Evolutionary conservation across 83 land plant species (phyloP), one percentile per base, ranked within the genome.

Genomic region (Thuja plicata): DNA sequence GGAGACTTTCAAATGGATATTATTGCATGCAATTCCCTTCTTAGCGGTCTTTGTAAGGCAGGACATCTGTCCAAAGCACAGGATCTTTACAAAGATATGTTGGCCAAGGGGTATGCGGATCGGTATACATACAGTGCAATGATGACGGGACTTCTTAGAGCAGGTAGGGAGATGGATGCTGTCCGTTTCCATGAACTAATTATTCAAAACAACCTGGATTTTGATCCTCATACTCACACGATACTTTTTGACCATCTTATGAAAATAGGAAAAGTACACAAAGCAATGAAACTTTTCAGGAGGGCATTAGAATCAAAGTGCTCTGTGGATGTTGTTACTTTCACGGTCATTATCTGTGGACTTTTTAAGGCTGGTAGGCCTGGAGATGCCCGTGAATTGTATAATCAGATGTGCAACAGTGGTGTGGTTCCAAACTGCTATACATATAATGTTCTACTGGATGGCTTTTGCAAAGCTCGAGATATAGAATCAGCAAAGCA

Each of bases 221-320:
- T 91, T 70, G 93, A 92, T 89, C 89, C 93, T 35, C 87, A 91
- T 91, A 85, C 89, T 48, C 95, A 92, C 84, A 86, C 93, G 19
- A 86, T 89, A 8, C 66, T 93, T 16, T 40, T 93, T 24, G 88
- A 85, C 87, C 86, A 88, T 34, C 93, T 93, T 41, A 87, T 92
- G 57, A 91, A 87, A 87, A 88, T 21, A 27, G 89, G 90, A 27
- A 79, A 87, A 45, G 89, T 41, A 45, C 88, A 89, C 50, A 74
- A 19, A 81, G 92, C 93, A 38, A 43, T 91, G 76, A 77, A 35
- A 48, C 76, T 93, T 73, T 92, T 92, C 66, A 89, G 88, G 71
- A 87, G 89, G 40, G 92, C 90, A 40, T 35, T 87, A 24, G 13
- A 21, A 35, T 89, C 87, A 57, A 86, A 90, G 24, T 86, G 73